Evolutionary conservation across 2,329 filamentous ascomycete genomes (phyloP).

Genomic region (Dactylonectria estremocensis): DNA sequence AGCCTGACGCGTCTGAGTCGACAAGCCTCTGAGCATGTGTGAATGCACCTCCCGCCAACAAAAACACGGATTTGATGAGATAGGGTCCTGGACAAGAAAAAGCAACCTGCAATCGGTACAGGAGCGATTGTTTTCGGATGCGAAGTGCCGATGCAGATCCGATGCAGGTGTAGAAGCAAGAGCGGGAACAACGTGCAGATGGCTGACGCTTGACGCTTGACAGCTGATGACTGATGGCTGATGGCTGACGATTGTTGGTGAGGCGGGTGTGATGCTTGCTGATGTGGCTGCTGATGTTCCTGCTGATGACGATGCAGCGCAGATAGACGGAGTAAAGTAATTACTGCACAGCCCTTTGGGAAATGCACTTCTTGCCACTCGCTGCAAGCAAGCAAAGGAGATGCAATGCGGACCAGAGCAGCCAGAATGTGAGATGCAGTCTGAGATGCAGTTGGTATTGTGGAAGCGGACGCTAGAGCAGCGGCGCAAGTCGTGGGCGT

Average conservation of each 20-base stretch:
- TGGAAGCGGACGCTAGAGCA: neutral
- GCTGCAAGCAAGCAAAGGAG: neutral
- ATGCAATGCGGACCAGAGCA: neutral
- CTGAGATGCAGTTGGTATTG: neutral
- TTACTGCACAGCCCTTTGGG: neutral
- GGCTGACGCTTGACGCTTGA: too few relatives aligned
- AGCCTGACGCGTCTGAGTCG: too few relatives aligned
- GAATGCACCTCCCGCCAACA: neutral
- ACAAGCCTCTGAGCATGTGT: neutral
- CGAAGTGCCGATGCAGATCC: constrained; percentile 1
- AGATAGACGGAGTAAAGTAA: neutral
- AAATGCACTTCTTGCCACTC: neutral
- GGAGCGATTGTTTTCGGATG: neutral
- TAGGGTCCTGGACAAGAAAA: neutral
- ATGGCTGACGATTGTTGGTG: neutral
- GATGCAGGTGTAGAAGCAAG: neutral
- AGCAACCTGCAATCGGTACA: neutral
- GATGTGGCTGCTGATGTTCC: neutral
- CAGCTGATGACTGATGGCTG: too few relatives aligned
- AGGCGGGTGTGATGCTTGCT: constrained; percentile 2
- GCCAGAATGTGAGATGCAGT: neutral
- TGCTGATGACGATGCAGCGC: neutral
- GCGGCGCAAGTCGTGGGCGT: neutral
- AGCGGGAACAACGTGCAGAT: constrained; percentile 1
- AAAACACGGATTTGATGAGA: neutral